Evolutionary conservation across 1,139 yeast genomes (phyloP), one percentile per base, ranked within the genome.

Genomic region (Sugiyamaella paludigena): DNA sequence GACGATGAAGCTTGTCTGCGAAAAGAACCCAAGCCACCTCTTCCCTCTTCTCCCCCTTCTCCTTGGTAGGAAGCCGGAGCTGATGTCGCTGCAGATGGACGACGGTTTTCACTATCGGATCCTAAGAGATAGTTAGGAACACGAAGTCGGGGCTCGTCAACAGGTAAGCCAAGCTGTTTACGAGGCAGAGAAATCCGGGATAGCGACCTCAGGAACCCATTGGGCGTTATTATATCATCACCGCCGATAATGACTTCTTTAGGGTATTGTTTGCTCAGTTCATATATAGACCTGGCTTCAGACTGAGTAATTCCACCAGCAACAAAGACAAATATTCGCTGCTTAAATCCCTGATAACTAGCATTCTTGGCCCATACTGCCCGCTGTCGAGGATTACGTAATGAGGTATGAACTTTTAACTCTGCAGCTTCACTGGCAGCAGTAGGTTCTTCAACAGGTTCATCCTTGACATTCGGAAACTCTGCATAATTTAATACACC

Each of bases 271-370:
- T 72, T 67, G 6, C 88, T 78, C 43, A 89, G 74, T 58, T 87
- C 94, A 59, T 87, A 84, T 11, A 84, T 82, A 5, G 88, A 77
- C 51, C 94, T 77, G 38, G 86, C 71, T 65, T 94, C 99, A 2
- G 91, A 79, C 56, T 84, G 81, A 0, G 98, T 88, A 36, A 87
- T 70, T 9, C 98, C 98, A 19, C 99, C 99, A 29, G 87, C 78
- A 35, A 89, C 79, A 63, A 82, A 92, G 52, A 89, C 81, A 58
- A 91, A 80, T 7, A 91, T 75, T 42, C 92, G 71, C 61, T 87
- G 95, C 56, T 80, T 78, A 39, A 80, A 78, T n/a, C 76, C 72
- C 40, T 62, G 69, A 38, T 56, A 66, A 39, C 71, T 65, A 2
- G 81, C 73, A 11, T 78, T 72, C 51, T 75, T 77, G 1, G 94